These are phyloP conservation scores for Vigna angularis DNA, from an alignment of 306 rosid species.

Conservation along the genomic window DNA sequence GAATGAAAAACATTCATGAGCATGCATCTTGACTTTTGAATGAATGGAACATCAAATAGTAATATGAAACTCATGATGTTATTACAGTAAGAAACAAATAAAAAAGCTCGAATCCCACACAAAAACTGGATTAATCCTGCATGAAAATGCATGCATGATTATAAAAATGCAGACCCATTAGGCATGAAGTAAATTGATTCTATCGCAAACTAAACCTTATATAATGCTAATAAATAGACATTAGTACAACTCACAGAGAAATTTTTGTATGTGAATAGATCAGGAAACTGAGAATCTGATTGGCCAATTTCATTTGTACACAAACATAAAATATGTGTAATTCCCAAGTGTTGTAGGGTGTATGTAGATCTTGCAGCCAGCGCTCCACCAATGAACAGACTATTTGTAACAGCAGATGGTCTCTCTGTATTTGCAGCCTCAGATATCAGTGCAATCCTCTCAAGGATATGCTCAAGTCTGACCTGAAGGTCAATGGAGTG, in stretches of 20 bases:
- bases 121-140: not conserved
- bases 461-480: constrained; percentile 96
- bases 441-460: constrained; percentile 81
- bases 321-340: constrained; percentile 84
- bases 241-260: constrained; percentile 68
- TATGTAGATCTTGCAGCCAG: constrained; percentile 86
- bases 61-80: constrained; percentile 2
- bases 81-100: not conserved
- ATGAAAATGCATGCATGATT: constrained; percentile 3
- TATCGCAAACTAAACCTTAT: constrained; percentile 20
- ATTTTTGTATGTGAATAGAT: constrained; percentile 74
- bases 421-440: constrained; percentile 91
- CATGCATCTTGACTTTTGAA: constrained; percentile 15
- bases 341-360: constrained; percentile 82
- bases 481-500: constrained; percentile 61
- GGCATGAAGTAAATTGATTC: constrained; percentile 2
- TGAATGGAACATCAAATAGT: not conserved
- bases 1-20: constrained; percentile 2
- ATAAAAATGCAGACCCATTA: not conserved
- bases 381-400: constrained; percentile 83
- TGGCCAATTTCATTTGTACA: constrained; percentile 96
- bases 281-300: constrained; percentile 96
- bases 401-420: constrained; percentile 77
- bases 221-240: not conserved
- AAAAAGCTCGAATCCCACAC: not conserved